Percentiles rank a stretch among this genome's conserved stretches.
Evolutionary conservation across 2,329 filamentous ascomycete genomes (phyloP).

Genomic region (Plenodomus lindquistii): DNA sequence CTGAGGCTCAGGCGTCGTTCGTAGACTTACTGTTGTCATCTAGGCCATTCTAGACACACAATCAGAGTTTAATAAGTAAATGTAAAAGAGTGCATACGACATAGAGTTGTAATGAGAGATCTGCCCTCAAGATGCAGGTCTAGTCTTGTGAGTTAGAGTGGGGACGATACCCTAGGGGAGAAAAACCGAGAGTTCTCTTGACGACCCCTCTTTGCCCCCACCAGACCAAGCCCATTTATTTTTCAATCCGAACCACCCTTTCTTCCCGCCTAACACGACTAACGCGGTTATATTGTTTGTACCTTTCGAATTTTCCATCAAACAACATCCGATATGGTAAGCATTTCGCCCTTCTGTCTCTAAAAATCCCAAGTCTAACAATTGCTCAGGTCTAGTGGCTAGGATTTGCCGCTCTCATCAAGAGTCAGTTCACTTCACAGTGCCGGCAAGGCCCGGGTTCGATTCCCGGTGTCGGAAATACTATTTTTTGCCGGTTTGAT

Average conservation of each 20-base stretch:
- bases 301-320: not conserved
- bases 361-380: too few species aligned
- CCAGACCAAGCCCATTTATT: too few species aligned
- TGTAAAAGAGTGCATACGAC: too few species aligned
- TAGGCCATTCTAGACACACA: too few species aligned
- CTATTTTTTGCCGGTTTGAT: not conserved
- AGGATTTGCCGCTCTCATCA: not conserved
- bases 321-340: not conserved
- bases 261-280: too few species aligned
- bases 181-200: not conserved
- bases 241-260: too few species aligned
- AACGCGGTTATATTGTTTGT: too few species aligned
- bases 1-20: too few species aligned
- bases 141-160: not conserved
- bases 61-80: too few species aligned
- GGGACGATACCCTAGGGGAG: not conserved
- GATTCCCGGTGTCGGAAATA: not conserved
- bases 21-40: too few species aligned
- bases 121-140: not conserved
- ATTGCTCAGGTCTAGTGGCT: not conserved
- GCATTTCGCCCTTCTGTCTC: too few species aligned
- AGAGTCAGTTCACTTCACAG: not conserved
- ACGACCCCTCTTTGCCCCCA: not conserved
- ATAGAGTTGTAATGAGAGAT: not conserved
- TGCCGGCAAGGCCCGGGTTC: not conserved